Conservation (phyloP, 305 asterid species). For the Andrographis paniculata region DNA sequence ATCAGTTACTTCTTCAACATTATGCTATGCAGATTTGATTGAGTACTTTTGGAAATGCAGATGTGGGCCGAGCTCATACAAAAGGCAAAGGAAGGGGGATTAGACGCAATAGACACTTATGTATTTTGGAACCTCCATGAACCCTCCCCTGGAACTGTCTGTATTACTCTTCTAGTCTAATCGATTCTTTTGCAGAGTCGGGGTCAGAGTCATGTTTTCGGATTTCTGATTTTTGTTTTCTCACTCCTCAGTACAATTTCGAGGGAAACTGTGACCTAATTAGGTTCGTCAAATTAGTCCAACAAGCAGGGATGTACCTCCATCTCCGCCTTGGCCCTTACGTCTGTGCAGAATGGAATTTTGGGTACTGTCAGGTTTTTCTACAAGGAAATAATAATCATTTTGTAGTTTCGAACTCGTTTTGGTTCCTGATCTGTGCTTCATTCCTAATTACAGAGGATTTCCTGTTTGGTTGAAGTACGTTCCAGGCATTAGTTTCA, state of each 20-base stretch:
- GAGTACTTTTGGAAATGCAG: conserved; percentile 40
- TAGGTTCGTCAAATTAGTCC: conserved; percentile 68
- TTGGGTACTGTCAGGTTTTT: conserved; percentile 44
- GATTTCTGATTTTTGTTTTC: conserved; percentile 11
- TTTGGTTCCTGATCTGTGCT: neutral
- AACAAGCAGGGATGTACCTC: conserved; percentile 69
- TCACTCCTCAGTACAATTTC: conserved; percentile 56
- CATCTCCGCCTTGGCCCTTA: conserved; percentile 95
- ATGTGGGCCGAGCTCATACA: conserved; percentile 95
- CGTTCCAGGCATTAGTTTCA: conserved; percentile 82
- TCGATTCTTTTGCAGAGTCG: neutral
- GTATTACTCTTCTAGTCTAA: conserved; percentile 6
- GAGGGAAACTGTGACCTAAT: conserved; percentile 83
- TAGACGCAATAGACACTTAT: conserved; percentile 83
- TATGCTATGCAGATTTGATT: neutral
- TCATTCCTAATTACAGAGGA: conserved; percentile 37
- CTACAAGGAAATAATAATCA: no score
- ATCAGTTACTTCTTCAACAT: neutral
- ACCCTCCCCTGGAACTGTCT: conserved; percentile 91
- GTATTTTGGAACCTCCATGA: conserved; percentile 93
- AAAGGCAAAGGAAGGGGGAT: conserved; percentile 93
- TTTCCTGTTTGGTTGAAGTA: conserved; percentile 98
- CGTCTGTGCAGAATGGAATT: conserved; percentile 97
- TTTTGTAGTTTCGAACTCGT: no score
- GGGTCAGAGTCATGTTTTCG: no score